These are phyloP conservation scores for Porphyrellus cyaneotinctus DNA, from an alignment of 768 basidiomycete species.

Conservation along the genomic window DNA sequence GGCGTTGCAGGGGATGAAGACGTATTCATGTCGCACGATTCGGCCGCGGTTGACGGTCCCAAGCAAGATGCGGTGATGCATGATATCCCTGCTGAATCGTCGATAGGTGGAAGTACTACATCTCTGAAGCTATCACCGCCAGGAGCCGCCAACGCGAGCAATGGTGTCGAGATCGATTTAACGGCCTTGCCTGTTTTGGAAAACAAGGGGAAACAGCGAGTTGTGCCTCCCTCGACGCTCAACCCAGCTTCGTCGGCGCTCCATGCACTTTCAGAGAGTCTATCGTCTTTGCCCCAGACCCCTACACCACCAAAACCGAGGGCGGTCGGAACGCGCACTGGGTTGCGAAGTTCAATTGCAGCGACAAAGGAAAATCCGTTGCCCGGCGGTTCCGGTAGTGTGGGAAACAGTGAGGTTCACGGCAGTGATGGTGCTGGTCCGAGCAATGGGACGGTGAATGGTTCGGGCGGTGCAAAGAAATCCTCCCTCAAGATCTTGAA, in stretches of 20 bases:
- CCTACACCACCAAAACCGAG: slow-evolving; percentile 29
- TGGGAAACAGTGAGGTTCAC: slow-evolving; percentile 18
- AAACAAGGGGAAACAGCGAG: slow-evolving; percentile 25
- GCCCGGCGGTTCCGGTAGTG: slow-evolving; percentile 34
- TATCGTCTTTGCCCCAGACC: slow-evolving; percentile 47
- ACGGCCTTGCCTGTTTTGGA: slow-evolving; percentile 13
- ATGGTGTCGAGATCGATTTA: slow-evolving; percentile 10
- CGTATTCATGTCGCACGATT: slow-evolving; percentile 5
- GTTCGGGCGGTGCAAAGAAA: slow-evolving; percentile 26
- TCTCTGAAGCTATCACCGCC: slow-evolving; percentile 15
- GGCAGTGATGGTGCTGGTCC: slow-evolving; percentile 20
- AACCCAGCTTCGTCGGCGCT: slow-evolving; percentile 40
- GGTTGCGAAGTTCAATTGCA: slow-evolving; percentile 41
- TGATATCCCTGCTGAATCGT: slow-evolving; percentile 8
- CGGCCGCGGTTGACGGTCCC: not conserved
- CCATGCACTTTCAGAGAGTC: slow-evolving; percentile 58
- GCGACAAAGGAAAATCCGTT: slow-evolving; percentile 22
- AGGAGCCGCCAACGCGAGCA: slow-evolving; percentile 1
- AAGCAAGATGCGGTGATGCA: slow-evolving; percentile 5
- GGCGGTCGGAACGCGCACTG: slow-evolving; percentile 47
- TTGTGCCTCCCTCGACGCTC: slow-evolving; percentile 15
- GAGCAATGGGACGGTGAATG: slow-evolving; percentile 17
- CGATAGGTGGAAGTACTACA: not conserved
- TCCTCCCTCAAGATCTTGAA: slow-evolving; percentile 53
- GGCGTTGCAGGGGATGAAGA: slow-evolving; percentile 1